Base-by-base conservation (phyloP, 768 basidiomycete species). In the Mycena galopus region DNA sequence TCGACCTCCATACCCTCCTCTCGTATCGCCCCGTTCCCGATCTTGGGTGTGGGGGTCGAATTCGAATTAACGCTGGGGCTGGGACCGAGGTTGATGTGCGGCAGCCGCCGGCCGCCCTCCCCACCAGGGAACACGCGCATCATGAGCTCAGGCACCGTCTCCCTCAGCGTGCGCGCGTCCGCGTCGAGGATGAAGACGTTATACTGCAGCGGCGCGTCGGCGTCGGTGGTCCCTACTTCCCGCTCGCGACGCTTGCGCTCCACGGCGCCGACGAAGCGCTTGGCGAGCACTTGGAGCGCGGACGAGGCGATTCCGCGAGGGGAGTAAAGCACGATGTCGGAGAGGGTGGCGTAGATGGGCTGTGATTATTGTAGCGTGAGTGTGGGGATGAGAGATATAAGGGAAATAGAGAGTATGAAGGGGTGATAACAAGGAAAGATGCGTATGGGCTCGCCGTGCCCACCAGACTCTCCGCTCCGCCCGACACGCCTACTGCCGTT, bases 261-360 rank as follows among this genome's bases (percentile, higher is more conserved):
- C 33, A 94, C 84, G 0, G 94, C 93, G 23, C 86, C 82, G 73
- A 86, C 88, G 77, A 95, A 93, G 37, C 90, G 86, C 62, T 89
- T 85, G 0, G 94, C 94, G 37, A 94, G 86, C 27, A 86, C 82
- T 51, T 90, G 77, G 0, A 92, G 88, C n/a, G 87, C 85, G 10
- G 85, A 84, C 2, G 85, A 84, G 0, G 86, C 85, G 39, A 82
- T 78, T 14, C 94, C 94, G 47, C 82, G 87, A 10, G 94, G 94
- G 17, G 94, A 95, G 81, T 96, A 97, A 30, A 97, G 84, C 73
- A 96, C 92, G 42, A 97, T 91, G 77, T 97, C 96, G 55, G 94
- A 95, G n/a, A 97, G 85, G 9, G 94, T 93, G 2, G 93, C 92
- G 76, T 94, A 95, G 68, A 96, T 93, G 53, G 94, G 90, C 94